Conservation (phyloP, 306 rosid genomes). For the Lathyrus aphaca region DNA sequence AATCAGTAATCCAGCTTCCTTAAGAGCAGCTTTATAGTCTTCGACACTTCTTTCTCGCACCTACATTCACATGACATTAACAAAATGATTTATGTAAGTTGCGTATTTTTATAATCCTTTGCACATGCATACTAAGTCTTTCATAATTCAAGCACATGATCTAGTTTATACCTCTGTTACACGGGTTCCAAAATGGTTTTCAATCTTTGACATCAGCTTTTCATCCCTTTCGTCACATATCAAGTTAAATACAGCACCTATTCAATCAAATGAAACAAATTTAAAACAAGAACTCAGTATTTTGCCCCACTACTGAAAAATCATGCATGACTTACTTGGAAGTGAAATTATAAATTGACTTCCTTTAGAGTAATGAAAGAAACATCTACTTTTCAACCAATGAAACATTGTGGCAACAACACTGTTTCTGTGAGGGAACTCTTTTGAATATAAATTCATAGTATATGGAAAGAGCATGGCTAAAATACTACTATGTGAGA, state of each 20-base stretch:
- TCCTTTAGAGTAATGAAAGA: conserved; percentile 23
- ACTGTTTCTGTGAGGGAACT: neutral
- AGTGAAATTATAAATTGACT: conserved; percentile 10
- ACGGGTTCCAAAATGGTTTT: conserved; percentile 50
- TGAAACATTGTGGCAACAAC: conserved; percentile 14
- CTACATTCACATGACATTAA: conserved; percentile 38
- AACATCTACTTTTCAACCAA: conserved; percentile 4
- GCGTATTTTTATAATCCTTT: neutral
- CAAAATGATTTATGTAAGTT: conserved; percentile 31
- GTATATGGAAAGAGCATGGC: conserved; percentile 8
- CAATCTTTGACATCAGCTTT: conserved; percentile 51
- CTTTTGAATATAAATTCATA: neutral
- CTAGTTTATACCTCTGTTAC: conserved; percentile 50
- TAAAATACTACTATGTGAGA: conserved; percentile 11
- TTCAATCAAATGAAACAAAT: conserved; percentile 31
- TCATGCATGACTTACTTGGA: neutral
- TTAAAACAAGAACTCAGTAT: neutral
- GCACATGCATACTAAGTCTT: conserved; percentile 1
- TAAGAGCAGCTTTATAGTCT: conserved; percentile 61
- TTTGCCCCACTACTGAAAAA: conserved; percentile 10
- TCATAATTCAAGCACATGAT: neutral
- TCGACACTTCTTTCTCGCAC: conserved; percentile 43
- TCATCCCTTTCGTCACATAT: conserved; percentile 49
- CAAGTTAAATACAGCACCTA: conserved; percentile 70
- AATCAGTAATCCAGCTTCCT: conserved; percentile 60